These are phyloP conservation scores for Cyberlindnera subsufficiens DNA, from an alignment of 805 yeast species.

Conservation along the genomic window DNA sequence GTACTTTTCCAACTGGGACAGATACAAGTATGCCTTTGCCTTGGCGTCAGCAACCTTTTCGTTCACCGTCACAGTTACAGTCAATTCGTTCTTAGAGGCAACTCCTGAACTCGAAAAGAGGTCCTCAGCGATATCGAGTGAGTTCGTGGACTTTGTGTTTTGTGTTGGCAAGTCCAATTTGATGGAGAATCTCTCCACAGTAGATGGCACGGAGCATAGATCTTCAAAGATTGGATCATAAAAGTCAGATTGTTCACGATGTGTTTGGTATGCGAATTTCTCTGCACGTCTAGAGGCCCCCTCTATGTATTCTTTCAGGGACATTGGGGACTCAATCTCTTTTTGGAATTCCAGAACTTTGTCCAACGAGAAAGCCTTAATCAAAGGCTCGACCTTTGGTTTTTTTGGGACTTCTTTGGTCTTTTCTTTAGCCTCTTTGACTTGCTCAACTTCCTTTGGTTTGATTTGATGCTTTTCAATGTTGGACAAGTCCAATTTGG, in stretches of 20 bases:
- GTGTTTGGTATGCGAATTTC: slow-evolving; percentile 33
- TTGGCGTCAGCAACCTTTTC: slow-evolving; percentile 37
- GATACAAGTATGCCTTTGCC: slow-evolving; percentile 33
- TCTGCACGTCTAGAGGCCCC: slow-evolving; percentile 43
- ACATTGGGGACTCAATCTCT: slow-evolving; percentile 17
- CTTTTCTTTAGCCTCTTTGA: slow-evolving; percentile 11
- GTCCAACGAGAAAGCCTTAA: slow-evolving; percentile 26
- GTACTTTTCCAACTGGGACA: slow-evolving; percentile 16
- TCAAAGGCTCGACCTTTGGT: slow-evolving; percentile 29
- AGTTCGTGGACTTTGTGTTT: slow-evolving; percentile 7
- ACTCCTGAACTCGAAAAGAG: slow-evolving; percentile 15
- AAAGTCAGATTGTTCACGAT: slow-evolving; percentile 37
- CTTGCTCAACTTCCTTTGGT: slow-evolving; percentile 23
- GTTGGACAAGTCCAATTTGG: slow-evolving; percentile 68
- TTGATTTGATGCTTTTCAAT: slow-evolving; percentile 35
- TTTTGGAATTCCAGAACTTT: slow-evolving; percentile 24
- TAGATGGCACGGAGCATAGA: slow-evolving; percentile 40
- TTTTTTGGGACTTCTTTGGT: slow-evolving; percentile 12
- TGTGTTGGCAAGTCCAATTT: slow-evolving; percentile 24
- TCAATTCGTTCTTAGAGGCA: slow-evolving; percentile 23
- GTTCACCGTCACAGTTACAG: slow-evolving; percentile 30
- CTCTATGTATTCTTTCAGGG: slow-evolving; percentile 28
- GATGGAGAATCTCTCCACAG: slow-evolving; percentile 38
- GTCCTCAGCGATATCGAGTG: slow-evolving; percentile 23
- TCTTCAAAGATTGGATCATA: slow-evolving; percentile 59